phyloP scores from a whole-genome alignment of 371 early-diverging fungal species.

The Mortierella sp. region DNA sequence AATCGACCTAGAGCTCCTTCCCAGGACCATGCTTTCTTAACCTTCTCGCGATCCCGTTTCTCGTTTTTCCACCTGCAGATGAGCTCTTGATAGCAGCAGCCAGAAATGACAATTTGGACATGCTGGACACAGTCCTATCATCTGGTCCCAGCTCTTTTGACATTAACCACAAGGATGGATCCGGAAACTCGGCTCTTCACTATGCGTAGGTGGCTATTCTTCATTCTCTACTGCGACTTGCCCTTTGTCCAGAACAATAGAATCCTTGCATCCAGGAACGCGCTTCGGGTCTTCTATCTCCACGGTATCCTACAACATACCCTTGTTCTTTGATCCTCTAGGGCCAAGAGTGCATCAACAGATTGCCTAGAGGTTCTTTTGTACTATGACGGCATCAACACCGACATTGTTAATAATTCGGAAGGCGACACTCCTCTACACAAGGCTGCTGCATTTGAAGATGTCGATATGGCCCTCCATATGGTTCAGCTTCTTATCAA shows the following conservation, averaged over 20 bases:
- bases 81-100: slow-evolving; percentile 42
- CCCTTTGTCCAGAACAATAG: background rate
- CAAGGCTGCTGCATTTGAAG: slow-evolving; percentile 65
- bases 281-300: background rate
- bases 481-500: slow-evolving; percentile 65
- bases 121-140: slow-evolving; percentile 39
- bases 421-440: slow-evolving; percentile 74
- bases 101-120: slow-evolving; percentile 38
- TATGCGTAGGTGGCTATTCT: slow-evolving; percentile 62
- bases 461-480: slow-evolving; percentile 61
- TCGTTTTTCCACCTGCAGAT: slow-evolving; percentile 13
- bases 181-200: slow-evolving; percentile 73
- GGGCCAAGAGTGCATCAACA: slow-evolving; percentile 53
- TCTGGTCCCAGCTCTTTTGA: slow-evolving; percentile 52
- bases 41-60: background rate
- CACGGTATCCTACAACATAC: background rate
- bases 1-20: background rate
- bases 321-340: background rate
- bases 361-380: slow-evolving; percentile 67
- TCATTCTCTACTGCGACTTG: background rate
- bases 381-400: slow-evolving; percentile 56
- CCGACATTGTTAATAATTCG: slow-evolving; percentile 60
- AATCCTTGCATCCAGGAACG: slow-evolving; percentile 3
- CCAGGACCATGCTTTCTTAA: background rate
- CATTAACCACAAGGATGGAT: slow-evolving; percentile 66